phyloP scores from a whole-genome alignment of 116 monocot species.

The Dioscorea cayenensis region DNA sequence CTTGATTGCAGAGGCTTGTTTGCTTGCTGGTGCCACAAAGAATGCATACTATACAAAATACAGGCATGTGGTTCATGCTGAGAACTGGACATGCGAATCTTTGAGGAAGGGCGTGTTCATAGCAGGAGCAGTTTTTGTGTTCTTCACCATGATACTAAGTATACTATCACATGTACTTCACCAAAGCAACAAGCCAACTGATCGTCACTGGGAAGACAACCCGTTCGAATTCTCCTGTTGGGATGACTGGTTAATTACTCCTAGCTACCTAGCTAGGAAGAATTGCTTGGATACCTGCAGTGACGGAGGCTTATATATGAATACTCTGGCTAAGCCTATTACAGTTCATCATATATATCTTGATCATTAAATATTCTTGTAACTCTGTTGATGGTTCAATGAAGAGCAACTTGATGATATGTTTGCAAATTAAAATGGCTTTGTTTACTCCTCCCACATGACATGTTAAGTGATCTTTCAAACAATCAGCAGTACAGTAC shows the following conservation, averaged over 20 bases:
- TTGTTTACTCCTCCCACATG: too few relatives aligned
- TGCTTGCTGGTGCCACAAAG: constrained; percentile 77
- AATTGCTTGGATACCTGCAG: too few relatives aligned
- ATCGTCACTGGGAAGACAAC: constrained; percentile 48
- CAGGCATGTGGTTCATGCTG: constrained; percentile 63
- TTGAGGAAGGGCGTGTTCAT: constrained; percentile 91
- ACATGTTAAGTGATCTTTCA: too few relatives aligned
- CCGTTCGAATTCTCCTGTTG: constrained; percentile 44
- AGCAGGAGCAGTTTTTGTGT: constrained; percentile 77
- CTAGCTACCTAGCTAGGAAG: constrained; percentile 16
- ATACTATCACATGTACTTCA: constrained; percentile 87
- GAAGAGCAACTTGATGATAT: too few relatives aligned
- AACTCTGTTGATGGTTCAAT: too few relatives aligned
- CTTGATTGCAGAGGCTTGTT: constrained; percentile 67
- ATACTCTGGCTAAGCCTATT: too few relatives aligned
- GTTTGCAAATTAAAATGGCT: too few relatives aligned
- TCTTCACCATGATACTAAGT: constrained; percentile 88
- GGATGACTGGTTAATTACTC: constrained; percentile 76
- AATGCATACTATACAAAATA: constrained; percentile 98
- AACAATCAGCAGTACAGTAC: too few relatives aligned
- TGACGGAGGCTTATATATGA: too few relatives aligned
- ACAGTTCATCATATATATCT: too few relatives aligned
- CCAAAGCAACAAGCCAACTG: constrained; percentile 54
- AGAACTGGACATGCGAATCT: constrained; percentile 81
- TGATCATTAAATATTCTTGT: too few relatives aligned